Percentiles rank a stretch among this genome's conserved stretches.
Evolutionary conservation across 2,329 filamentous ascomycete species (phyloP).

Genomic region (Simplicillium aogashimaense): DNA sequence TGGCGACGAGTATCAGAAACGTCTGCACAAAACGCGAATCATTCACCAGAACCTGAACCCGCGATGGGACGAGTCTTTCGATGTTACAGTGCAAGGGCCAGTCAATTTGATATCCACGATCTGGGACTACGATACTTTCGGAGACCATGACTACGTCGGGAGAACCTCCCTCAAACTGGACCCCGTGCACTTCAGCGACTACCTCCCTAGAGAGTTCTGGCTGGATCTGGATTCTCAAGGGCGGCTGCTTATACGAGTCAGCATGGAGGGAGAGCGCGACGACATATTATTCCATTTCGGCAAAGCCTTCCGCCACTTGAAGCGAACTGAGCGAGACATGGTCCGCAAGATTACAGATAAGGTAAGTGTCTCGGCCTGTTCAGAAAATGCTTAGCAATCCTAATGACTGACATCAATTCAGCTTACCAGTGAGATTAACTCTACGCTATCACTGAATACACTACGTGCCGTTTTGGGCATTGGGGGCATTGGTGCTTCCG

Average conservation of each 20-base stretch:
- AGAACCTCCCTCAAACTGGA: conserved; percentile 97
- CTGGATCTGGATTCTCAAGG: conserved; percentile 94
- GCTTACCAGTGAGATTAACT: conserved; percentile 88
- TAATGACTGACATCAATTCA: conserved; percentile 23
- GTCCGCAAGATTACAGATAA: conserved; percentile 97
- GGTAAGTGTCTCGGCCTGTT: conserved; percentile 40
- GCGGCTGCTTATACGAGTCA: conserved; percentile 77
- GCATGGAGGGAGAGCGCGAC: conserved; percentile 97
- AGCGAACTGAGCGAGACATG: conserved; percentile 96
- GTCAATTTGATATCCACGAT: conserved; percentile 94
- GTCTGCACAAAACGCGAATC: conserved; percentile 86
- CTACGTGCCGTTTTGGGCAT: conserved; percentile 64
- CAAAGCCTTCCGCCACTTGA: conserved; percentile 89
- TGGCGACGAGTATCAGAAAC: conserved; percentile 95
- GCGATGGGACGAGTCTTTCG: conserved; percentile 93
- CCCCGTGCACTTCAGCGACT: conserved; percentile 93
- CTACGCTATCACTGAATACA: conserved; percentile 75
- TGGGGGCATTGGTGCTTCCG: conserved; percentile 58
- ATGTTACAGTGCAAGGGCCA: conserved; percentile 85
- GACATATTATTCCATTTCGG: conserved; percentile 99
- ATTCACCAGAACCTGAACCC: conserved; percentile 87
- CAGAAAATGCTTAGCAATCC: background rate
- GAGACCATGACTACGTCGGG: conserved; percentile 94
- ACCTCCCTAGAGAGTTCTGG: conserved; percentile 94
- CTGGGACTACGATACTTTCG: conserved; percentile 97